Evolutionary conservation across 139 green algal species (phyloP).

Genomic region (Volvox africanus): DNA sequence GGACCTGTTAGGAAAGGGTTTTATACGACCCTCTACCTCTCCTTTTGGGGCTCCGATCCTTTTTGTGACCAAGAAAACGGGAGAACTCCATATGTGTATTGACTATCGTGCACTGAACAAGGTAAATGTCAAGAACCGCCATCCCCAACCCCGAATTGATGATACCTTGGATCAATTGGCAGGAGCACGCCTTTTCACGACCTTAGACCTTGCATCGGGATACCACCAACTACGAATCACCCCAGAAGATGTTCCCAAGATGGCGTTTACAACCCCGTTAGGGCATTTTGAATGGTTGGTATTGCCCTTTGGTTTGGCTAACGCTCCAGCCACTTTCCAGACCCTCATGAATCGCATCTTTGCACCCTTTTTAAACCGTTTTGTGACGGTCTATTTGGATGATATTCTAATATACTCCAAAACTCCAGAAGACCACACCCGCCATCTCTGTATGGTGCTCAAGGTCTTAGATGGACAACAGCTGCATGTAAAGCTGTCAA

Average conservation of each 20-base stretch:
- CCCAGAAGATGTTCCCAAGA: too few relatives aligned
- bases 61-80: slow-evolving; percentile 52
- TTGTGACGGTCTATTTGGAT: slow-evolving; percentile 73
- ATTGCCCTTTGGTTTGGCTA: slow-evolving; percentile 44
- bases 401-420: slow-evolving; percentile 65
- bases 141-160: too few relatives aligned
- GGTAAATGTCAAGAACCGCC: slow-evolving; percentile 43
- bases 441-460: slow-evolving; percentile 57
- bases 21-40: slow-evolving; percentile 22
- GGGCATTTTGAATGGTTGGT: slow-evolving; percentile 61
- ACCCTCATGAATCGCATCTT: slow-evolving; percentile 64
- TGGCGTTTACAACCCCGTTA: too few relatives aligned
- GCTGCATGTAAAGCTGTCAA: slow-evolving; percentile 60
- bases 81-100: slow-evolving; percentile 47
- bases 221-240: too few relatives aligned
- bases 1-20: slow-evolving; percentile 24
- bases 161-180: too few relatives aligned
- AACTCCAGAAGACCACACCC: slow-evolving; percentile 49
- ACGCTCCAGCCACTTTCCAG: slow-evolving; percentile 47
- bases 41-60: slow-evolving; percentile 32
- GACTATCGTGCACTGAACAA: slow-evolving; percentile 51
- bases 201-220: too few relatives aligned
- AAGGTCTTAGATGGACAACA: slow-evolving; percentile 55
- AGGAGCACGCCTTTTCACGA: too few relatives aligned
- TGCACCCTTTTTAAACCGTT: slow-evolving; percentile 50